Evolutionary conservation across 345 rosid species (phyloP).

Genomic region (Citrus sp.): DNA sequence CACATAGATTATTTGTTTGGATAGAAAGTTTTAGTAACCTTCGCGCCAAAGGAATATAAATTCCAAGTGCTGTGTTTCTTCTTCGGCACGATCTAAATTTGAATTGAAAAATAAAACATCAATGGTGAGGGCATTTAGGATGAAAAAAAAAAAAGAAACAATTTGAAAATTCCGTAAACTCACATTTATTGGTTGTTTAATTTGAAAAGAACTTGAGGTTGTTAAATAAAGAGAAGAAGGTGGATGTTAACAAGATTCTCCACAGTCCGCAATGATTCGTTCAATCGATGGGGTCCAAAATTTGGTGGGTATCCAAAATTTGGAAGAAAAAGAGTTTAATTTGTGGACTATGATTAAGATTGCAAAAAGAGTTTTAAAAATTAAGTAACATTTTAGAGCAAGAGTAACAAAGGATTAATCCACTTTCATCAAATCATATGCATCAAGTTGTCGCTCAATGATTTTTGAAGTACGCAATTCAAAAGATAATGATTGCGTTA

Average conservation of each 20-base stretch:
- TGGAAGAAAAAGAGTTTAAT: background rate
- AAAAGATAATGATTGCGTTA: background rate
- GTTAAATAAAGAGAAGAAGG: background rate
- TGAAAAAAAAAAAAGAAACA: background rate
- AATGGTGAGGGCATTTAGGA: background rate
- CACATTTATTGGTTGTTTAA: background rate
- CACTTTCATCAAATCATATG: background rate
- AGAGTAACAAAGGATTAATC: background rate
- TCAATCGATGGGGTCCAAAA: background rate
- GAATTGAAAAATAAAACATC: background rate
- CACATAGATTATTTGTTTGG: background rate
- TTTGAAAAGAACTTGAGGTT: background rate
- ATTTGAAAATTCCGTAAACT: background rate
- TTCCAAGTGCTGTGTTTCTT: background rate
- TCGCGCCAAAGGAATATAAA: slow-evolving; percentile 27
- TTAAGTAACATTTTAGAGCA: background rate
- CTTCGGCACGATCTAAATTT: background rate
- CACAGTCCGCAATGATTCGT: slow-evolving; percentile 10
- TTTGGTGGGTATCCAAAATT: background rate
- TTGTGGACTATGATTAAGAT: background rate
- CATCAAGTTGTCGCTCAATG: background rate
- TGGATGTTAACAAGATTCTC: background rate
- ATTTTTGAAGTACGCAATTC: background rate
- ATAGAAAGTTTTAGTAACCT: background rate
- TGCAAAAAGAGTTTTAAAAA: background rate